These are phyloP conservation scores for Arabidopsis lyrata DNA, from an alignment of 441 rosid genomes.

Conservation along the genomic window DNA sequence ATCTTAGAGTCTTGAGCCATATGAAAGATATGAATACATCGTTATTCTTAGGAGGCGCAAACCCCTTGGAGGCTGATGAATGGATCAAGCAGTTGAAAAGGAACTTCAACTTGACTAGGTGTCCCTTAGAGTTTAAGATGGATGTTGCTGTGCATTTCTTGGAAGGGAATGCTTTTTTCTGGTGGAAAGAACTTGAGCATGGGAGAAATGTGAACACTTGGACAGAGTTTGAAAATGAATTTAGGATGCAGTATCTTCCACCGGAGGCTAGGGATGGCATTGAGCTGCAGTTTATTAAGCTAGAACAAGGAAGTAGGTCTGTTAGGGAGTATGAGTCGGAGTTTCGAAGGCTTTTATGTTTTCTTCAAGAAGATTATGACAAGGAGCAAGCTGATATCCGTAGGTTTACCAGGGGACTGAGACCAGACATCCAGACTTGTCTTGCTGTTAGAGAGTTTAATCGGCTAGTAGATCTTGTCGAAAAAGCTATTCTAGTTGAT, in stretches of 20 bases:
- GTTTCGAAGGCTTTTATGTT: background rate
- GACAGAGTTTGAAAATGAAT: background rate
- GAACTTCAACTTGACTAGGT: background rate
- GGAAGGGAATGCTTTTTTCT: constrained; percentile 3
- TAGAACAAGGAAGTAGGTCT: too few species aligned
- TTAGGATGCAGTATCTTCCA: background rate
- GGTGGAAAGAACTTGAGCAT: background rate
- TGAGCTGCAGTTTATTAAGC: background rate
- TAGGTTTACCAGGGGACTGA: background rate
- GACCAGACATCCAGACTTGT: background rate
- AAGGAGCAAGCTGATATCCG: background rate
- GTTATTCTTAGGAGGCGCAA: background rate
- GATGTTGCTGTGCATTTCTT: background rate
- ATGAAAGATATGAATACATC: background rate
- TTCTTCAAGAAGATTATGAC: background rate
- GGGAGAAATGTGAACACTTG: background rate
- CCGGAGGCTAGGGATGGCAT: background rate
- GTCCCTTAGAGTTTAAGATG: background rate
- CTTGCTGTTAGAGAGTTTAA: background rate
- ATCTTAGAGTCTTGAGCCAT: background rate
- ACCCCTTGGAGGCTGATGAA: background rate
- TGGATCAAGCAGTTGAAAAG: background rate
- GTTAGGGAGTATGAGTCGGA: too few species aligned
- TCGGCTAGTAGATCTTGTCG: background rate
- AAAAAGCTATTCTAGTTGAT: background rate